These are phyloP conservation scores for Skeletonema costatum DNA, from an alignment of 108 stramenopile genomes.

Conservation along the genomic window DNA sequence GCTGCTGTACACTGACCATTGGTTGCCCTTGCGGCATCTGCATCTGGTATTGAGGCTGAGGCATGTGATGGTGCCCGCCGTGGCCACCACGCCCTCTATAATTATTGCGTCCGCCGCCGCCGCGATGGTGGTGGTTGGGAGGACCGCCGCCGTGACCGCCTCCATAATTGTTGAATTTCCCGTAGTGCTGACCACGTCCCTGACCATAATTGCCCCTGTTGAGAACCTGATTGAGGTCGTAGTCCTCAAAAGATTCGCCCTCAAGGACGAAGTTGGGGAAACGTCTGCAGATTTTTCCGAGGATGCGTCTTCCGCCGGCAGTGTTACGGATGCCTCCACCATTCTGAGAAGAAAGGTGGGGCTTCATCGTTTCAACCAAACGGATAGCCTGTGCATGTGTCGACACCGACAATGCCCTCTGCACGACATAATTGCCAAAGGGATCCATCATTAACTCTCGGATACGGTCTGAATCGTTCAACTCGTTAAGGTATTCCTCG, in stretches of 20 bases:
- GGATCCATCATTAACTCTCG: slow-evolving; percentile 95
- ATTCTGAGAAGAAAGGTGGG: slow-evolving; percentile 83
- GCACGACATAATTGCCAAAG: slow-evolving; percentile 97
- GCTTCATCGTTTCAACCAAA: slow-evolving; percentile 93
- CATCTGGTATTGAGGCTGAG: slow-evolving; percentile 24
- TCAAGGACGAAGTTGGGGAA: slow-evolving; percentile 90
- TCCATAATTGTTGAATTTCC: slow-evolving; percentile 2
- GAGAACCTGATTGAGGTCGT: slow-evolving; percentile 39
- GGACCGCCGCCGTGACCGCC: slow-evolving; percentile 26
- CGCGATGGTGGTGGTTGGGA: slow-evolving; percentile 32
- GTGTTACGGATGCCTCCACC: slow-evolving; percentile 89
- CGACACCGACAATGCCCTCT: slow-evolving; percentile 90
- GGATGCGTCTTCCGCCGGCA: slow-evolving; percentile 92
- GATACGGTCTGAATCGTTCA: slow-evolving; percentile 83
- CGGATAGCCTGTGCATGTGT: slow-evolving; percentile 92
- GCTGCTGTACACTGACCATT: slow-evolving; percentile 28
- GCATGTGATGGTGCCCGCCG: slow-evolving; percentile 13
- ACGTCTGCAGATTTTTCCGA: slow-evolving; percentile 92
- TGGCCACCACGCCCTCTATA: neutral
- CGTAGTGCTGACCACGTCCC: neutral
- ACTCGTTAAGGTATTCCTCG: slow-evolving; percentile 84
- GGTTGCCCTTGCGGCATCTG: slow-evolving; percentile 22
- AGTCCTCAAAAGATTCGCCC: slow-evolving; percentile 50
- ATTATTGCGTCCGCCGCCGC: slow-evolving; percentile 16
- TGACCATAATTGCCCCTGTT: slow-evolving; percentile 10